Base-by-base conservation (phyloP, 1,284 basidiomycete genomes). In the Wolfiporia cocos region DNA sequence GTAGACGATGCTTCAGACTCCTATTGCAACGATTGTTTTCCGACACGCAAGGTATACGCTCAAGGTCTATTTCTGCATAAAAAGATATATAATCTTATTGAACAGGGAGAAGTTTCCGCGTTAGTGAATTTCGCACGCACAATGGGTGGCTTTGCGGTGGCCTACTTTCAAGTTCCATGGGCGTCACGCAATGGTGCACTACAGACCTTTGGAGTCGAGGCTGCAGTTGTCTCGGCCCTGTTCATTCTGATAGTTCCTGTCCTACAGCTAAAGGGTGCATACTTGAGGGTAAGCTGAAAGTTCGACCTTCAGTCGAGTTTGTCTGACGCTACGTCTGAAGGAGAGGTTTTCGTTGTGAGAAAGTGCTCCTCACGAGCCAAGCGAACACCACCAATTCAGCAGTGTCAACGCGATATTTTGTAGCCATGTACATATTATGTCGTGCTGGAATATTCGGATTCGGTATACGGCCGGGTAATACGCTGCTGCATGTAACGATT, bases 141-240 rank as follows among this genome's bases (percentile, higher is more conserved):
- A 3, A 61, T 83, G 12, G 76, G 76, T 31, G 79, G 76, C 0
- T 81, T 82, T 55, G 71, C 69, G 32, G 76, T 84, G 3, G 75
- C 79, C 0, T 82, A 73, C 56, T 82, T 76, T 61, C 78, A 82
- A 54, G 70, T 78, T 2, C 68, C 71, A 14, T 81, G 77, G 78
- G 74, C 77, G 9, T 57, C 57, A 28, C 71, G 68, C 48, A 55
- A 73, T 32, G 78, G 78, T 21, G 75, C 76, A 4, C 53, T 78
- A 21, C 72, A 76, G 52, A 73, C 74, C 5, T 76, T 80, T 51
- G 78, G 77, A 2, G 67, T 68, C 39, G 78, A 81, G 53, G 76
- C 75, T 21, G 78, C 76, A 63, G 70, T 79, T 32, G 73, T 76
- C 5, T 61, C 64, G 0, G 77, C 61, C 0, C 52, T 77, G 10